phyloP scores from a whole-genome alignment of 345 rosid genomes.

The Ceriops tagal region DNA sequence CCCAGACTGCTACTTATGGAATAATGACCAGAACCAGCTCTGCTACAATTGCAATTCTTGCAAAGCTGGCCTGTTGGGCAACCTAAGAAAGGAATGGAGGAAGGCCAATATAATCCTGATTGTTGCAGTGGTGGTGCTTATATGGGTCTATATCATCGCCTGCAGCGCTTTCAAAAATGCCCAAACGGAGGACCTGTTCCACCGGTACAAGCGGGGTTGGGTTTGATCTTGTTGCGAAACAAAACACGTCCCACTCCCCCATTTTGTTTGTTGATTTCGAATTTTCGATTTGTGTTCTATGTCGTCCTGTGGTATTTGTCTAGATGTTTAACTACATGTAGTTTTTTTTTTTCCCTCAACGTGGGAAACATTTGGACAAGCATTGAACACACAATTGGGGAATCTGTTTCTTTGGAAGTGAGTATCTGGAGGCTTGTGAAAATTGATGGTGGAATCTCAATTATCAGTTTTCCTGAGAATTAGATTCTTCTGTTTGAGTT shows the following conservation, averaged over 20 bases:
- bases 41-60: conserved; percentile 86
- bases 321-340: conserved; percentile 10
- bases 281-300: background rate
- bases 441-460: conserved; percentile 21
- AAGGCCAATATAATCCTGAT: conserved; percentile 72
- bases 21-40: conserved; percentile 72
- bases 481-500: conserved; percentile 12
- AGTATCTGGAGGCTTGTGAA: background rate
- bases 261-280: background rate
- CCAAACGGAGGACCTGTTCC: conserved; percentile 74
- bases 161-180: conserved; percentile 89
- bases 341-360: too few species aligned
- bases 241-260: conserved; percentile 6
- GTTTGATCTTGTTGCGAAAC: conserved; percentile 21
- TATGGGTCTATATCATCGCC: conserved; percentile 74
- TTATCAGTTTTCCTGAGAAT: conserved; percentile 18
- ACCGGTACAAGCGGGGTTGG: conserved; percentile 69
- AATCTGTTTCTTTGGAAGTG: background rate
- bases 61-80: conserved; percentile 82
- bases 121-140: conserved; percentile 64
- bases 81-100: conserved; percentile 84
- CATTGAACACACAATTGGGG: background rate
- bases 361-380: conserved; percentile 17
- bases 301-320: background rate
- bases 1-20: conserved; percentile 82